Evolutionary conservation across 306 rosid species (phyloP).

Genomic region (Myrica gale): DNA sequence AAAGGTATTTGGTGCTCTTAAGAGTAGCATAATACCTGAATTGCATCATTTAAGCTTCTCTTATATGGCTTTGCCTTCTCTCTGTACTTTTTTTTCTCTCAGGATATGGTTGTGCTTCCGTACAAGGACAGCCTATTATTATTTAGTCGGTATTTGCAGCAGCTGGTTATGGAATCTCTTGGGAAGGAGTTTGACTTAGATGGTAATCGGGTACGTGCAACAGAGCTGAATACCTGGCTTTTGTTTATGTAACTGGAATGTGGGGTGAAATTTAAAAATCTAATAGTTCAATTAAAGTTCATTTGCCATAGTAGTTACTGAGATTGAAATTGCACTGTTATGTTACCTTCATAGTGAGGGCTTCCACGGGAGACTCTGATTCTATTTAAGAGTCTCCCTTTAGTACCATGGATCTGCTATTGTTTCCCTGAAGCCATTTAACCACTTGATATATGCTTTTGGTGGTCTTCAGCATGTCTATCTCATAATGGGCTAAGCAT

Average conservation of each 20-base stretch:
- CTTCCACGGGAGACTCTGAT: background rate
- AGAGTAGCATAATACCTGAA: slow-evolving; percentile 7
- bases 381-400: background rate
- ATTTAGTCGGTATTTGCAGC: slow-evolving; percentile 95
- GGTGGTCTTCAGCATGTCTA: background rate
- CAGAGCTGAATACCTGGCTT: slow-evolving; percentile 7
- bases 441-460: background rate
- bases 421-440: background rate
- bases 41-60: slow-evolving; percentile 19
- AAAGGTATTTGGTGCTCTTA: slow-evolving; percentile 54
- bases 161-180: slow-evolving; percentile 96
- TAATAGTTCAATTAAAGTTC: slow-evolving; percentile 3
- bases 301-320: background rate
- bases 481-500: background rate
- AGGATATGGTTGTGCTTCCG: slow-evolving; percentile 99
- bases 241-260: slow-evolving; percentile 1
- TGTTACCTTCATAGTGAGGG: background rate
- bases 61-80: slow-evolving; percentile 16
- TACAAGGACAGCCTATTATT: slow-evolving; percentile 88
- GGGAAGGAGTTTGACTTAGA: slow-evolving; percentile 99
- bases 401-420: background rate
- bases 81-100: slow-evolving; percentile 14
- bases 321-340: background rate
- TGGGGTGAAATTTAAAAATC: slow-evolving; percentile 4
- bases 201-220: slow-evolving; percentile 78